A percentile compares a stretch with the other conserved stretches of the same genome.
Evolutionary conservation across 2,329 filamentous ascomycete species (phyloP).

Genomic region (Alternaria dauci): DNA sequence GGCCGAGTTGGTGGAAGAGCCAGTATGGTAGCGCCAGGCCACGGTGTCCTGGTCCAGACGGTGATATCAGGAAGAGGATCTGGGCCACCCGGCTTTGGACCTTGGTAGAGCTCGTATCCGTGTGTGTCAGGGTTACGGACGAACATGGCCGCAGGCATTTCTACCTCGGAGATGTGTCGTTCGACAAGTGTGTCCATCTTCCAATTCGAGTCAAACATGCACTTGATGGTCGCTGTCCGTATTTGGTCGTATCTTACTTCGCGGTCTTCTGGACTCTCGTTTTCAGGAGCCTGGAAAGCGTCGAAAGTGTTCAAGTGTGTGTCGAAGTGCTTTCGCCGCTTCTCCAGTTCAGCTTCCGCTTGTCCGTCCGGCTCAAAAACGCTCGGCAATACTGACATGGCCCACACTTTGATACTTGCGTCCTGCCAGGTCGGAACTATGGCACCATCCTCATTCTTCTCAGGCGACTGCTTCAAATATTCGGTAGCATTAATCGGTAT

Average conservation of each 20-base stretch:
- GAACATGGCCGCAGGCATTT: slow-evolving; percentile 75
- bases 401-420: slow-evolving; percentile 82
- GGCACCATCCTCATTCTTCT: slow-evolving; percentile 45
- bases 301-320: slow-evolving; percentile 40
- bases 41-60: slow-evolving; percentile 78
- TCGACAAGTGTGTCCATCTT: slow-evolving; percentile 73
- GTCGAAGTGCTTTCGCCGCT: slow-evolving; percentile 34
- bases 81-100: slow-evolving; percentile 67
- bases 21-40: slow-evolving; percentile 74
- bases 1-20: slow-evolving; percentile 74
- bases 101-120: slow-evolving; percentile 73
- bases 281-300: slow-evolving; percentile 38
- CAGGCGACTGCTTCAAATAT: slow-evolving; percentile 52
- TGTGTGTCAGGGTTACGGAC: slow-evolving; percentile 68
- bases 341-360: slow-evolving; percentile 32
- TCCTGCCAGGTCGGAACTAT: slow-evolving; percentile 75
- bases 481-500: slow-evolving; percentile 78
- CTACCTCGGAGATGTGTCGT: slow-evolving; percentile 70
- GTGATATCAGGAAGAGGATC: slow-evolving; percentile 67
- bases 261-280: slow-evolving; percentile 45
- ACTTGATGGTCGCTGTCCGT: slow-evolving; percentile 69
- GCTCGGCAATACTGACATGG: slow-evolving; percentile 68
- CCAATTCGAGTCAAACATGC: slow-evolving; percentile 85
- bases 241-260: slow-evolving; percentile 58
- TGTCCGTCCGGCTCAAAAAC: slow-evolving; percentile 12